Percentiles rank a stretch among this genome's conserved stretches.
These are phyloP conservation scores for Apiospora hydei DNA, from an alignment of 2,329 filamentous ascomycete genomes.

Conservation along the genomic window DNA sequence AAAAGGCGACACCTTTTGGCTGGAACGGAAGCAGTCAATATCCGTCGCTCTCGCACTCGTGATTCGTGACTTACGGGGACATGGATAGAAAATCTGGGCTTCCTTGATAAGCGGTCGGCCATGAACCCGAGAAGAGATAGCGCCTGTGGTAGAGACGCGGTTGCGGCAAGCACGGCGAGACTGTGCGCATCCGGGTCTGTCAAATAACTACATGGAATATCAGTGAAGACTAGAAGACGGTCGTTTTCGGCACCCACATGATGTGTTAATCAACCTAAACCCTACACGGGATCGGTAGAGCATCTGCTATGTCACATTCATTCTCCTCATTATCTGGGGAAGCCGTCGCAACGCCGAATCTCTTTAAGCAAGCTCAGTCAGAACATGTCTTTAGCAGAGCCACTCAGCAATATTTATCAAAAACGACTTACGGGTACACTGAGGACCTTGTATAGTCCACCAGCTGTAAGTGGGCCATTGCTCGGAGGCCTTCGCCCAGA, in stretches of 20 bases:
- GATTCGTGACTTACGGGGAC: neutral
- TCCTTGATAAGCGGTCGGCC: neutral
- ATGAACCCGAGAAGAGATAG: neutral
- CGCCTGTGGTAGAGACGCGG: neutral
- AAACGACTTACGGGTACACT: neutral
- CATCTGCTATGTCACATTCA: neutral
- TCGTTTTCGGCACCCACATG: neutral
- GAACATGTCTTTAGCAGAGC: neutral
- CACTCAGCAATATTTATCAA: neutral
- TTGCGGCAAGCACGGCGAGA: neutral
- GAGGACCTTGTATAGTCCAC: neutral
- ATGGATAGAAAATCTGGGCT: neutral
- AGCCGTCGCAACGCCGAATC: neutral
- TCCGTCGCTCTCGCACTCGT: too few relatives aligned
- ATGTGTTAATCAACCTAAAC: neutral
- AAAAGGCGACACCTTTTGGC: neutral
- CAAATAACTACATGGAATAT: neutral
- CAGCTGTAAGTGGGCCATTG: neutral
- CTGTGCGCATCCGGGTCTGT: neutral
- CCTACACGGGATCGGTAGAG: neutral
- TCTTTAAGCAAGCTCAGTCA: neutral
- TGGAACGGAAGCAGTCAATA: too few relatives aligned
- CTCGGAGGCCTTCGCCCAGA: neutral
- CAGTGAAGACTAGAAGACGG: neutral
- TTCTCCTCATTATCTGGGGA: neutral